These are phyloP conservation scores for Colletotrichum agaves DNA, from an alignment of 2,329 filamentous ascomycete species.

Conservation along the genomic window DNA sequence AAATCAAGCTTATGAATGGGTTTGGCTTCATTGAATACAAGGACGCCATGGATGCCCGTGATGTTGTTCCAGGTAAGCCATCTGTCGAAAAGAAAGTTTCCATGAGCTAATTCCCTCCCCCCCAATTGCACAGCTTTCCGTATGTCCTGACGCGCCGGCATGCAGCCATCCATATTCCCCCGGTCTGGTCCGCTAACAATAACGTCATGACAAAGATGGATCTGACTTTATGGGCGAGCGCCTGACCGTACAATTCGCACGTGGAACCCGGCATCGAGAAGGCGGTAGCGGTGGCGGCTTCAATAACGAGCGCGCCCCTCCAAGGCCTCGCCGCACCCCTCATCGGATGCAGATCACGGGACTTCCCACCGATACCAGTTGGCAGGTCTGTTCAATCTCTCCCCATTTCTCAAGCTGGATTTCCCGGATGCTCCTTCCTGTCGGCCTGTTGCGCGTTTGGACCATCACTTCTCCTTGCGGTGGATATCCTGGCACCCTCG, in stretches of 20 bases:
- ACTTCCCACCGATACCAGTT: conserved; percentile 98
- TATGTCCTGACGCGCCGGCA: conserved; percentile 54
- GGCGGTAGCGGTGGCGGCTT: conserved; percentile 46
- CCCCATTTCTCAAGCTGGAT: conserved; percentile 66
- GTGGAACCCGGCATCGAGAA: conserved; percentile 75
- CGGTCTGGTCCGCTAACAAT: conserved; percentile 38
- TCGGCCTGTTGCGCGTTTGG: conserved; percentile 33
- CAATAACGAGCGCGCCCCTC: conserved; percentile 66
- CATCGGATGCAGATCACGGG: conserved; percentile 98
- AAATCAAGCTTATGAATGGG: conserved; percentile 99
- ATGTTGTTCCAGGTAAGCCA: conserved; percentile 89
- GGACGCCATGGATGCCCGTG: conserved; percentile 96
- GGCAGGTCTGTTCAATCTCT: conserved; percentile 92
- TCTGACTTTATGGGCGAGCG: conserved; percentile 98
- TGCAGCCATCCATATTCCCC: conserved; percentile 1
- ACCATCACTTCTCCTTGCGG: conserved; percentile 7
- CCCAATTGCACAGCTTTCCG: conserved; percentile 68
- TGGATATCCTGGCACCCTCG: conserved; percentile 21
- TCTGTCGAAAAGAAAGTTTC: no score
- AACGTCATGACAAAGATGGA: conserved; percentile 73
- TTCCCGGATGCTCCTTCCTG: conserved; percentile 48
- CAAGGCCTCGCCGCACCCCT: conserved; percentile 90
- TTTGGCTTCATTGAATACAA: conserved; percentile 99
- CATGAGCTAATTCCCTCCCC: conserved; percentile 4
- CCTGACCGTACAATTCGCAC: conserved; percentile 97